Conservation (phyloP, 176 grass and related monocot species). For the Paspalum notatum region DNA sequence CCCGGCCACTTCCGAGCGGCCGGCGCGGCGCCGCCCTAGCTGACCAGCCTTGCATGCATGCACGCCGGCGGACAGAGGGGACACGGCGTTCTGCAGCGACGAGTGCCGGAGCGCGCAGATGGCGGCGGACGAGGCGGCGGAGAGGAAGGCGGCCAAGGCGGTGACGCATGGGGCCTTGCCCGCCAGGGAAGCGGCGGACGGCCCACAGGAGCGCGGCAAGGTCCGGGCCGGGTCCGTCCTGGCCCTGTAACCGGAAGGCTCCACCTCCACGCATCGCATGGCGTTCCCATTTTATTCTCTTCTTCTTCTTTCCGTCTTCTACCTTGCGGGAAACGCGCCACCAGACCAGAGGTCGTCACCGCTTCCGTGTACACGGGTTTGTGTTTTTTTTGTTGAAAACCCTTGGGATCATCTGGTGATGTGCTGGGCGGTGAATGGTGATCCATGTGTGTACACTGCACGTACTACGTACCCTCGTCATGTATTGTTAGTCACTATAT, state of each 20-base stretch:
- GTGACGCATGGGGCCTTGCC: background rate
- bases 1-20: no score
- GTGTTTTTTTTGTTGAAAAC: constrained; percentile 32
- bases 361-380: constrained; percentile 19
- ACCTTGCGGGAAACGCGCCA: background rate
- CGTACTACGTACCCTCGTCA: background rate
- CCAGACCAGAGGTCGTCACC: background rate
- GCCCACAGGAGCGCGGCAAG: constrained; percentile 19
- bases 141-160: constrained; percentile 21
- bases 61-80: constrained; percentile 35
- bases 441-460: background rate
- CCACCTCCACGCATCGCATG: no score
- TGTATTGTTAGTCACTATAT: background rate
- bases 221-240: constrained; percentile 29
- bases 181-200: constrained; percentile 7
- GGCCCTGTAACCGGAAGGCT: background rate
- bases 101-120: constrained; percentile 52
- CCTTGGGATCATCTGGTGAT: constrained; percentile 10
- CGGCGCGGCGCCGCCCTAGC: no score
- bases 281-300: background rate
- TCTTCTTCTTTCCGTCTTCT: background rate
- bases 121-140: constrained; percentile 44
- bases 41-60: background rate
- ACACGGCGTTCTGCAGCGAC: constrained; percentile 52
- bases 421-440: background rate